Conservation (phyloP, 148 eudicot species). For the Bassia scoparia region DNA sequence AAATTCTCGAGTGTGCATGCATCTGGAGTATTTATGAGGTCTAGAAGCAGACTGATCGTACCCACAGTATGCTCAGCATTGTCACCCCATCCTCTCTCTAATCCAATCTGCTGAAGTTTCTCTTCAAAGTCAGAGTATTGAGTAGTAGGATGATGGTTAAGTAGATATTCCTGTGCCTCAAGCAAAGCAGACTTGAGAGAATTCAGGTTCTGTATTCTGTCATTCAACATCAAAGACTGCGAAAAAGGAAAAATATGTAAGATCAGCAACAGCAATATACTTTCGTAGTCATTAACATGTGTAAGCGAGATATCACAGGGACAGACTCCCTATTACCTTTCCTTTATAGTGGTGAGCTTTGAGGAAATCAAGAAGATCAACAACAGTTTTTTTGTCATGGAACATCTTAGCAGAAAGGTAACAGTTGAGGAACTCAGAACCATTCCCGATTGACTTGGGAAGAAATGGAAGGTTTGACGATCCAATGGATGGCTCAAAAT, state of each 20-base stretch:
- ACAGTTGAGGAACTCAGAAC: slow-evolving; percentile 90
- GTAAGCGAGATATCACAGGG: too few relatives aligned
- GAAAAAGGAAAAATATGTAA: neutral
- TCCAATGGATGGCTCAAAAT: slow-evolving; percentile 84
- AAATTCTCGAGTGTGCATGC: slow-evolving; percentile 85
- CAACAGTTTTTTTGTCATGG: slow-evolving; percentile 88
- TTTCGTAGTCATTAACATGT: too few relatives aligned
- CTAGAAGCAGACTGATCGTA: slow-evolving; percentile 75
- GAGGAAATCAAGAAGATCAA: slow-evolving; percentile 79
- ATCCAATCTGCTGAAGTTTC: slow-evolving; percentile 80
- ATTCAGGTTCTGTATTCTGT: slow-evolving; percentile 63
- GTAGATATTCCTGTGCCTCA: slow-evolving; percentile 74
- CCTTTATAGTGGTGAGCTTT: slow-evolving; percentile 75
- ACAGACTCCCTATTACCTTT: slow-evolving; percentile 63
- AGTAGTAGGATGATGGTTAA: slow-evolving; percentile 55
- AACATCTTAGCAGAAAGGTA: slow-evolving; percentile 97
- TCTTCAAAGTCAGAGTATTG: slow-evolving; percentile 70
- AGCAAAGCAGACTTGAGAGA: slow-evolving; percentile 62
- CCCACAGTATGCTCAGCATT: slow-evolving; percentile 66
- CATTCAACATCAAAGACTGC: slow-evolving; percentile 92
- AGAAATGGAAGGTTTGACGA: slow-evolving; percentile 82
- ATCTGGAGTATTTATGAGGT: slow-evolving; percentile 94
- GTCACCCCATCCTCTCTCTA: slow-evolving; percentile 98
- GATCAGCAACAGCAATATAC: too few relatives aligned
- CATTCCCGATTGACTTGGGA: slow-evolving; percentile 91